Conservation (phyloP, 2,329 filamentous ascomycete genomes). For the Fusarium acutatum region DNA sequence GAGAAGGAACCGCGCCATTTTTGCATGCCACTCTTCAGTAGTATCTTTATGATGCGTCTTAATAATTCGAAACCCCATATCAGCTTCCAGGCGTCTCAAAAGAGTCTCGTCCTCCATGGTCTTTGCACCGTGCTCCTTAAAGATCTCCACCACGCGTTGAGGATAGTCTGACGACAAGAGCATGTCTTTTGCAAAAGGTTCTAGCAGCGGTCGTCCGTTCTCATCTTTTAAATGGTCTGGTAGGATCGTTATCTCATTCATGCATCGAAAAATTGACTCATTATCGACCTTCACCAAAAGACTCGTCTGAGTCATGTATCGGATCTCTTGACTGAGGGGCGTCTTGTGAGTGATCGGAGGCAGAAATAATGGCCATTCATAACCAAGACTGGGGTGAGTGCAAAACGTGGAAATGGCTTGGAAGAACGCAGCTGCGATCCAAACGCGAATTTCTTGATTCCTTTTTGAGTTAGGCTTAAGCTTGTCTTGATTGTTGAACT, state of each 20-base stretch:
- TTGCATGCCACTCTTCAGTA: background rate
- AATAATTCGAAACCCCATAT: rapidly evolving
- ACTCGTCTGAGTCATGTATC: rapidly evolving
- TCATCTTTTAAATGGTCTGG: background rate
- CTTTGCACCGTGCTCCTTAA: background rate
- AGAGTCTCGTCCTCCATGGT: background rate
- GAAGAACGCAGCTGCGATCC: background rate
- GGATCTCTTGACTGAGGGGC: background rate
- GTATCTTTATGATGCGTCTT: background rate
- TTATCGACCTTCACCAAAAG: background rate
- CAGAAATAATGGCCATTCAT: background rate
- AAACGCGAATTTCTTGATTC: background rate
- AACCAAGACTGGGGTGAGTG: rapidly evolving
- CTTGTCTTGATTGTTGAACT: background rate
- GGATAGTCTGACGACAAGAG: background rate
- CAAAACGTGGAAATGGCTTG: background rate
- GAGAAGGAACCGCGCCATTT: background rate
- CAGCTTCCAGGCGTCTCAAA: rapidly evolving
- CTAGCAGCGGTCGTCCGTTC: background rate
- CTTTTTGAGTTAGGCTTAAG: background rate
- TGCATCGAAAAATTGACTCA: background rate
- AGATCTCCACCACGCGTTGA: background rate
- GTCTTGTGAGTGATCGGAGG: background rate
- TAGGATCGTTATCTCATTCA: background rate
- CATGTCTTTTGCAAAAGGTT: rapidly evolving